phyloP scores from a whole-genome alignment of 805 yeast species.

The Spencermartinsiella europaea region DNA sequence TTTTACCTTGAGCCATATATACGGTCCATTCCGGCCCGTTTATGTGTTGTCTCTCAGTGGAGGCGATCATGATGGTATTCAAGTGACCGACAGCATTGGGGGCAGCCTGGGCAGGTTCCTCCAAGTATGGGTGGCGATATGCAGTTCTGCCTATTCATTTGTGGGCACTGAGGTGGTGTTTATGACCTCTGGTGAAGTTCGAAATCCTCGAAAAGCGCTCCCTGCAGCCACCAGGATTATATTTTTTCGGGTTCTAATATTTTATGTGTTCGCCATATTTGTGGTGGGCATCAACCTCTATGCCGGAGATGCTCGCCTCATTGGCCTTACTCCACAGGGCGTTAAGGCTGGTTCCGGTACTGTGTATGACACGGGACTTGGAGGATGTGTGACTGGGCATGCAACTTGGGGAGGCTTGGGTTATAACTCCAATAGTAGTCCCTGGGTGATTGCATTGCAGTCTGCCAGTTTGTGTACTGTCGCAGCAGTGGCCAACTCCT shows the following conservation, averaged over 20 bases:
- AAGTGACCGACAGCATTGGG: slow-evolving; percentile 12
- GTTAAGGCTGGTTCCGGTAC: not conserved
- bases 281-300: slow-evolving; percentile 67
- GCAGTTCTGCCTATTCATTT: slow-evolving; percentile 68
- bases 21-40: slow-evolving; percentile 65
- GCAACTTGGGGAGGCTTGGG: slow-evolving; percentile 3
- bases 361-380: not conserved
- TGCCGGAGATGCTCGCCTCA: slow-evolving; percentile 59
- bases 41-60: slow-evolving; percentile 36
- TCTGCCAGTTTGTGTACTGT: slow-evolving; percentile 47
- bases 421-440: slow-evolving; percentile 18
- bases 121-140: slow-evolving; percentile 49
- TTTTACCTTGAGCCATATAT: slow-evolving; percentile 42
- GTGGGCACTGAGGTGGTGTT: slow-evolving; percentile 80
- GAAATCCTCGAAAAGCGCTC: slow-evolving; percentile 68
- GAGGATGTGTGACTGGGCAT: not conserved
- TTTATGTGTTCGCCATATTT: slow-evolving; percentile 63
- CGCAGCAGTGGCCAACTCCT: slow-evolving; percentile 47
- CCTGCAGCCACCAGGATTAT: slow-evolving; percentile 74
- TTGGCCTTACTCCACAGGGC: slow-evolving; percentile 9
- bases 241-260: slow-evolving; percentile 61
- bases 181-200: slow-evolving; percentile 82
- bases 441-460: slow-evolving; percentile 53
- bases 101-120: slow-evolving; percentile 46
- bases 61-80: slow-evolving; percentile 38